These are phyloP conservation scores for Pelargonium australe DNA, from an alignment of 441 rosid genomes.

Conservation along the genomic window DNA sequence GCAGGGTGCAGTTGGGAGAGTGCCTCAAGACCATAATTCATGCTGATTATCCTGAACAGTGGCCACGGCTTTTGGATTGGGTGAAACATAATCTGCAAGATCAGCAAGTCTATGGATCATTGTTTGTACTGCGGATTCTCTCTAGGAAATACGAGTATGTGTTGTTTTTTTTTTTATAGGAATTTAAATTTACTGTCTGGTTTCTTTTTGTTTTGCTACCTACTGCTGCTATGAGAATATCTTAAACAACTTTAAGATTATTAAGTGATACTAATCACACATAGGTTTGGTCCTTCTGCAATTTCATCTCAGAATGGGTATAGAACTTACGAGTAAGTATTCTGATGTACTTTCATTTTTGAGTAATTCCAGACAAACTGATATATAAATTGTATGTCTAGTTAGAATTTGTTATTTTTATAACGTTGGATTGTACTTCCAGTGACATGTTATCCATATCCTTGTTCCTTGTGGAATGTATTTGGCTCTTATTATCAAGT, in stretches of 20 bases:
- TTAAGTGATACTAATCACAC: background rate
- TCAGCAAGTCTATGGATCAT: conserved; percentile 80
- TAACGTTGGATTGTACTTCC: background rate
- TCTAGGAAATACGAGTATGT: conserved; percentile 94
- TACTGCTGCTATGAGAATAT: no score
- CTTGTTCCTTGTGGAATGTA: background rate
- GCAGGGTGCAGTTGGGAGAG: conserved; percentile 91
- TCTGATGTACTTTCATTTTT: background rate
- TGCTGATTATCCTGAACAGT: conserved; percentile 94
- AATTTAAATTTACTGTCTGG: background rate
- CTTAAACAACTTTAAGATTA: background rate
- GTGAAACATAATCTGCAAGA: conserved; percentile 74
- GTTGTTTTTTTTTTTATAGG: background rate
- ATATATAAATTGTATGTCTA: background rate
- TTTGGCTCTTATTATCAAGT: background rate
- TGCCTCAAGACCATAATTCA: conserved; percentile 93
- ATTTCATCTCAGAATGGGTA: conserved; percentile 1
- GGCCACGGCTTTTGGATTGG: conserved; percentile 88
- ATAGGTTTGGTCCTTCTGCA: background rate
- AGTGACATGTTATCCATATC: background rate
- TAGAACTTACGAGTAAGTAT: background rate
- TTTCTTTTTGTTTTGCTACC: no score
- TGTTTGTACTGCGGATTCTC: conserved; percentile 77
- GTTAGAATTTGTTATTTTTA: background rate
- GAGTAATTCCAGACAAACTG: background rate